Conservation (phyloP, 805 yeast species). For the Barnettozyma wickerhamii region DNA sequence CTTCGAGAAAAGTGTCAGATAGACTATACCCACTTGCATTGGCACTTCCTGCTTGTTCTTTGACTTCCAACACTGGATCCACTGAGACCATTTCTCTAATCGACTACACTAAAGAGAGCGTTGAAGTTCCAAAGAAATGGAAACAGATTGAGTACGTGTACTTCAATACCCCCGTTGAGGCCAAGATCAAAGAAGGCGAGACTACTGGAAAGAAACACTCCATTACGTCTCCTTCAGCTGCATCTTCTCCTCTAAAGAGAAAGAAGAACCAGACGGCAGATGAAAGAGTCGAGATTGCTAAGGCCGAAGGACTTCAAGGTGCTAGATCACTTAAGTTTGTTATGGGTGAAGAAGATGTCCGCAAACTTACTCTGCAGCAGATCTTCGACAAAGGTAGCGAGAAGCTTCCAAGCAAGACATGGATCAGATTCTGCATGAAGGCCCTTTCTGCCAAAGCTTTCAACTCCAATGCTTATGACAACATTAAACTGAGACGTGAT, state of each 20-base stretch:
- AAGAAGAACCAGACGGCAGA: conserved; percentile 13
- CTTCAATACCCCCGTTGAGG: conserved; percentile 22
- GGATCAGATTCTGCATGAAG: conserved; percentile 58
- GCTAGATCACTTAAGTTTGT: conserved; percentile 46
- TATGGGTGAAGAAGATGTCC: conserved; percentile 53
- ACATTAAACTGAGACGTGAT: conserved; percentile 50
- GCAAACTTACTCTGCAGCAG: conserved; percentile 52
- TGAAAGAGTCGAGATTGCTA: conserved; percentile 6
- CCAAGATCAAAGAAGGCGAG: conserved; percentile 1
- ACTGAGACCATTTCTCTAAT: conserved; percentile 40
- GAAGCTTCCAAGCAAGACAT: conserved; percentile 54
- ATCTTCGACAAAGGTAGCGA: conserved; percentile 57
- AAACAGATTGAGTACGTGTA: conserved; percentile 49
- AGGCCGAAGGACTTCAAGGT: conserved; percentile 11
- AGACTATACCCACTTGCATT: conserved; percentile 43
- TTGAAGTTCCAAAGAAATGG: conserved; percentile 53
- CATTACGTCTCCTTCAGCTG: conserved; percentile 1
- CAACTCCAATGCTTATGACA: conserved; percentile 48
- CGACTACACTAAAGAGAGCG: conserved; percentile 41
- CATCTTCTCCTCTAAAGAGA: conserved; percentile 20
- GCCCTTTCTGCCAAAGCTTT: conserved; percentile 72
- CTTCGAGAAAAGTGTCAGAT: conserved; percentile 24
- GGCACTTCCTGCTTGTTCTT: conserved; percentile 46
- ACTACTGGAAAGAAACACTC: conserved; percentile 15
- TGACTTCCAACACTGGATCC: conserved; percentile 27